Conservation (phyloP, 495 filamentous ascomycete genomes). For the Haplographium delicatum region DNA sequence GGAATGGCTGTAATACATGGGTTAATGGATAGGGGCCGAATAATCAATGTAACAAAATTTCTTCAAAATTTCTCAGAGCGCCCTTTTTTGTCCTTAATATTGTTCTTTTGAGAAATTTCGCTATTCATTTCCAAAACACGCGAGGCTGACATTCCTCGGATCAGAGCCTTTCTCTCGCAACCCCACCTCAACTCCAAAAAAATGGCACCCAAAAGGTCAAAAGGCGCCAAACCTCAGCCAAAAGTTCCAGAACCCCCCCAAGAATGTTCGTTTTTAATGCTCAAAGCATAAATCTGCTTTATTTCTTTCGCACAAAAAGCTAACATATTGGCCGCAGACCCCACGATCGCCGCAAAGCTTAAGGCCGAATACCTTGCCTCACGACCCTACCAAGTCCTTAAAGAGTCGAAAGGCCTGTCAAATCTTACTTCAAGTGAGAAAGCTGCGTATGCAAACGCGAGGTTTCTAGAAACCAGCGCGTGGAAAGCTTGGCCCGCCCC, state of each 20-base stretch:
- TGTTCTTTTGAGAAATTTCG: not conserved
- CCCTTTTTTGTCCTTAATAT: not conserved
- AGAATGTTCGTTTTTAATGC: slow-evolving; percentile 13
- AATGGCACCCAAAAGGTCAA: slow-evolving; percentile 24
- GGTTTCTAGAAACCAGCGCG: slow-evolving; percentile 19
- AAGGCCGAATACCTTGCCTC: slow-evolving; percentile 20
- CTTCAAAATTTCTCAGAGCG: not conserved
- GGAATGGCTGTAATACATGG: no score
- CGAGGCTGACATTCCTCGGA: slow-evolving; percentile 21
- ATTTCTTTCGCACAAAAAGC: not conserved
- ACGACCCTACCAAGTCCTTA: slow-evolving; percentile 17
- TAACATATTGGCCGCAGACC: slow-evolving; percentile 10
- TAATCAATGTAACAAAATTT: slow-evolving; percentile 1
- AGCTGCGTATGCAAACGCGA: slow-evolving; percentile 12
- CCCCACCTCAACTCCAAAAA: slow-evolving; percentile 1
- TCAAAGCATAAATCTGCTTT: not conserved
- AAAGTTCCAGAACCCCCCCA: slow-evolving; percentile 15
- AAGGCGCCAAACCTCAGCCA: slow-evolving; percentile 20
- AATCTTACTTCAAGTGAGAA: slow-evolving; percentile 19
- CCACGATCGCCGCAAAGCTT: slow-evolving; percentile 22
- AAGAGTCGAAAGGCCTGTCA: slow-evolving; percentile 15
- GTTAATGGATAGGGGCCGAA: slow-evolving; percentile 13
- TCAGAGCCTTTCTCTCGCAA: slow-evolving; percentile 11
- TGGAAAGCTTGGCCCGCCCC: slow-evolving; percentile 12
- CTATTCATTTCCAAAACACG: no score